Conservation (phyloP, 1,139 yeast genomes). For the Saccharomyces hybrid region DNA sequence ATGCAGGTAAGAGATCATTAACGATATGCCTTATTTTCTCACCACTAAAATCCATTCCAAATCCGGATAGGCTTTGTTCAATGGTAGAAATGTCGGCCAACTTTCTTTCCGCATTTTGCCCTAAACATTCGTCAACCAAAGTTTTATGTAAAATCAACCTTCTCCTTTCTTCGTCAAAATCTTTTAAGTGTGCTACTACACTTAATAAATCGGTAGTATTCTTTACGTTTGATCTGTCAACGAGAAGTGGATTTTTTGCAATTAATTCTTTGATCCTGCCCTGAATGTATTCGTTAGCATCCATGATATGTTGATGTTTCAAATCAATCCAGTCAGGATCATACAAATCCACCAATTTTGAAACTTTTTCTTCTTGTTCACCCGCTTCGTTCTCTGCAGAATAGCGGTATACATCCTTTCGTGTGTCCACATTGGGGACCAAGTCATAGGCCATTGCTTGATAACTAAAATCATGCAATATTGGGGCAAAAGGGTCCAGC, state of each 20-base stretch:
- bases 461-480: constrained; percentile 83
- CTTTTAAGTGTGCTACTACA: constrained; percentile 60
- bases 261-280: constrained; percentile 60
- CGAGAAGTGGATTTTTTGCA: constrained; percentile 63
- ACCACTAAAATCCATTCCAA: constrained; percentile 69
- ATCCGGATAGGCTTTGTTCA: constrained; percentile 70
- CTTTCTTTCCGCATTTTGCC: constrained; percentile 44
- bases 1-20: constrained; percentile 53
- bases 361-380: constrained; percentile 39
- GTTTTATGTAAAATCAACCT: constrained; percentile 53
- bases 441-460: constrained; percentile 91
- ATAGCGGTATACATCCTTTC: constrained; percentile 48
- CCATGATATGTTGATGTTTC: constrained; percentile 71
- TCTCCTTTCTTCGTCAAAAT: constrained; percentile 60
- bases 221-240: constrained; percentile 54
- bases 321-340: constrained; percentile 72
- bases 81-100: constrained; percentile 60
- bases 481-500: constrained; percentile 74
- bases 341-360: constrained; percentile 44
- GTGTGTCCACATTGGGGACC: constrained; percentile 38
- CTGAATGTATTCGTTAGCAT: constrained; percentile 58
- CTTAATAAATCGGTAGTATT: constrained; percentile 55
- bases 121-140: constrained; percentile 51
- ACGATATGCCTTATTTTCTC: constrained; percentile 56
- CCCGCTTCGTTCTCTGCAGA: constrained; percentile 57